These are phyloP conservation scores for Nannochloropsis oceanica DNA, from an alignment of 108 stramenopile genomes.

Conservation along the genomic window DNA sequence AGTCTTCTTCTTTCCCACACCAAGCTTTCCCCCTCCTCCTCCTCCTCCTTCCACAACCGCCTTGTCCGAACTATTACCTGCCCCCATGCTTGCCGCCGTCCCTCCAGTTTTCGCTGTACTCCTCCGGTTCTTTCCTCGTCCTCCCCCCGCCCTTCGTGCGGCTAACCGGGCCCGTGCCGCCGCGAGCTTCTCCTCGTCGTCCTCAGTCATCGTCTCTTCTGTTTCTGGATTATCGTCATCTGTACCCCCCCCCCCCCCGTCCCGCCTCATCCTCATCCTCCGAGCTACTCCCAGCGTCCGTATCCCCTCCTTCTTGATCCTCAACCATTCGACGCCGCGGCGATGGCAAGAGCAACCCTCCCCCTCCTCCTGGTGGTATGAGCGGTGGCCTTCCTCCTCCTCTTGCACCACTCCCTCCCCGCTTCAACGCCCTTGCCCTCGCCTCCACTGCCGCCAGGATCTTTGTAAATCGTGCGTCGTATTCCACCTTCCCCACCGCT, in stretches of 20 bases:
- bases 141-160: slow-evolving; percentile 11
- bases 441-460: slow-evolving; percentile 11
- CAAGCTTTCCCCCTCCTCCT: not conserved
- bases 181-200: slow-evolving; percentile 3
- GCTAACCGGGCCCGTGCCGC: slow-evolving; percentile 18
- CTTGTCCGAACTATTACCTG: not conserved
- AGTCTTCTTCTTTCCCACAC: slow-evolving; percentile 23
- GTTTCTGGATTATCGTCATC: not conserved
- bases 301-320: not conserved
- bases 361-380: not conserved
- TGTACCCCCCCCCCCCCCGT: not conserved
- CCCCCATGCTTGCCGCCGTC: not conserved
- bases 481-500: slow-evolving; percentile 8
- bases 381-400: not conserved
- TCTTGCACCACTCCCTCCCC: not conserved
- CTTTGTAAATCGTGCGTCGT: slow-evolving; percentile 8
- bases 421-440: not conserved
- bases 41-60: too few species aligned
- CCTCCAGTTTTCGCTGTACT: not conserved
- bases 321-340: not conserved
- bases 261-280: not conserved
- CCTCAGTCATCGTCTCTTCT: not conserved
- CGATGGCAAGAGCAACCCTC: not conserved
- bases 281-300: not conserved
- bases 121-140: not conserved